Percentiles rank a stretch among this genome's conserved stretches.
These are phyloP conservation scores for Lotmaria passim DNA, from an alignment of 208 protist species.

Conservation along the genomic window DNA sequence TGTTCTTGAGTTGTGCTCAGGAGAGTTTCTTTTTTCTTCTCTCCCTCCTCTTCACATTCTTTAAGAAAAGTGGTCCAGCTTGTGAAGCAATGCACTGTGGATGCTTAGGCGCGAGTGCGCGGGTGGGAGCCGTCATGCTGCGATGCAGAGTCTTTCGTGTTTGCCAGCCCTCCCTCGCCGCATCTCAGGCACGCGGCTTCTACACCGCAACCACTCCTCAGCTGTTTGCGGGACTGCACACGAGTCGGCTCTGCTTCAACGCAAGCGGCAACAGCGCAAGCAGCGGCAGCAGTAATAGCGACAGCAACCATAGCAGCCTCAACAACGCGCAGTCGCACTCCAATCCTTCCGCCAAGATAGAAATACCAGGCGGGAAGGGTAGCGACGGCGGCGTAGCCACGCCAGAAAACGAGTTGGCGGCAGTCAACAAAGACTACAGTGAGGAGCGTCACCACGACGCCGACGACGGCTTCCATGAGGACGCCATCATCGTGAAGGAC, in stretches of 20 bases:
- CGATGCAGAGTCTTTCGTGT: conserved; percentile 11
- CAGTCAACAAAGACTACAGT: conserved; percentile 31
- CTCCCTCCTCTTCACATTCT: neutral
- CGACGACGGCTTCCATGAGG: conserved; percentile 50
- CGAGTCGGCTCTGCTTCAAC: neutral
- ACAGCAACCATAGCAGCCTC: no score
- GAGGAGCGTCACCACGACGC: conserved; percentile 8
- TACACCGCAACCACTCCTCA: neutral
- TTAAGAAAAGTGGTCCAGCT: neutral
- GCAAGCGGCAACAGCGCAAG: neutral
- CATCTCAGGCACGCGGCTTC: neutral
- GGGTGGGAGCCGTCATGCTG: conserved; percentile 1
- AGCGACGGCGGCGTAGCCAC: neutral
- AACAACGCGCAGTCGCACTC: no score
- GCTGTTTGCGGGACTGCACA: conserved; percentile 2
- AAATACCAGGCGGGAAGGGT: neutral
- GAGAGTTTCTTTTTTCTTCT: neutral
- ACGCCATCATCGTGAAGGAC: conserved; percentile 66
- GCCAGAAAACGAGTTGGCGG: conserved; percentile 11
- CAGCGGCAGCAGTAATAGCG: neutral
- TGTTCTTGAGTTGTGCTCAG: neutral
- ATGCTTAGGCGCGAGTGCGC: neutral
- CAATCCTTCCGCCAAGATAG: no score
- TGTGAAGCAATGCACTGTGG: conserved; percentile 2
- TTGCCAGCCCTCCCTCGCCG: neutral